Evolutionary conservation across 192 early-diverging fungal genomes (phyloP).

Genomic region (Gamsiella multidivaricata): DNA sequence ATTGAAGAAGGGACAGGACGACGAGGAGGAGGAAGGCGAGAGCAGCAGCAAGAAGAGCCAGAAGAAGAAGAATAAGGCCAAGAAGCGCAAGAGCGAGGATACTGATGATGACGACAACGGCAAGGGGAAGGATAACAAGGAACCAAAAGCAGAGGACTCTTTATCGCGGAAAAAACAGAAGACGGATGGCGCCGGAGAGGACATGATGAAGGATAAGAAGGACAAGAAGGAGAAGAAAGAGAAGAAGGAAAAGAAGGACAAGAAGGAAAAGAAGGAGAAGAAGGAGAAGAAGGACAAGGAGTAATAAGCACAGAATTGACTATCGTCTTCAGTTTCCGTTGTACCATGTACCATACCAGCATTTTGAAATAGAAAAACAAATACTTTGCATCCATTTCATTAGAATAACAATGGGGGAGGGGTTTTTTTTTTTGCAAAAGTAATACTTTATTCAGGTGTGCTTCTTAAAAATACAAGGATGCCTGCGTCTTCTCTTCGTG

Average conservation of each 20-base stretch:
- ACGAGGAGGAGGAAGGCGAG: neutral
- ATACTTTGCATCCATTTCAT: neutral
- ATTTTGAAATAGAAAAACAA: too few relatives aligned
- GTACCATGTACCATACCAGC: conserved; percentile 1
- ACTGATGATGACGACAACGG: conserved; percentile 16
- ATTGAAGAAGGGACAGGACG: conserved; percentile 26
- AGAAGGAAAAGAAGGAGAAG: conserved; percentile 28
- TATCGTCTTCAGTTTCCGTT: too few relatives aligned
- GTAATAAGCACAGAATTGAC: neutral
- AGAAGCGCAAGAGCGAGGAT: conserved; percentile 21
- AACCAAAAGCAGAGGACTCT: neutral
- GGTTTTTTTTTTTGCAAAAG: too few relatives aligned
- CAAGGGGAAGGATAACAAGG: neutral
- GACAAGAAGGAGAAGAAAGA: conserved; percentile 16
- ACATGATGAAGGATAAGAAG: conserved; percentile 9
- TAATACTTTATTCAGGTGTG: too few relatives aligned
- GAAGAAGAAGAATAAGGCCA: conserved; percentile 36
- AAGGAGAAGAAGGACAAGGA: neutral
- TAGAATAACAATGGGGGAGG: too few relatives aligned
- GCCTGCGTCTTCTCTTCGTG: neutral
- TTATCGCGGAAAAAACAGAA: conserved; percentile 27
- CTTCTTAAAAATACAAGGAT: conserved; percentile 1
- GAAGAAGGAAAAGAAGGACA: conserved; percentile 31
- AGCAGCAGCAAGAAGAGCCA: conserved; percentile 31
- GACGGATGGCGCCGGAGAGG: neutral